Evolutionary conservation across 2,329 filamentous ascomycete species (phyloP), one percentile per base, ranked within the genome.

Genomic region (Diplodia scrobiculata): DNA sequence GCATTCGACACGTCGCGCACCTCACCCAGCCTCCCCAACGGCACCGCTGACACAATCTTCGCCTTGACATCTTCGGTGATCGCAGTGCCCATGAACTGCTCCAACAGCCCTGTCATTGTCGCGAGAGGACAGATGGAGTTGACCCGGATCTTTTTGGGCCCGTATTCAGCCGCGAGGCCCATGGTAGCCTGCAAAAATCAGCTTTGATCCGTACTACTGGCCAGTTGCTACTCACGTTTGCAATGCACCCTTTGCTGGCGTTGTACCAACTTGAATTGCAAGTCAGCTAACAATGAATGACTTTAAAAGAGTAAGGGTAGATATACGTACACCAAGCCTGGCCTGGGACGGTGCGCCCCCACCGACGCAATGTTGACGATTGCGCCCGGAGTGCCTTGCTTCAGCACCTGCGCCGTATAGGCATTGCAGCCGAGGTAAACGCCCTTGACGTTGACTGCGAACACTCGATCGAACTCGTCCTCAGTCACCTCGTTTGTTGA

Each of bases 91-190:
- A 86, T 80, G 69, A 89, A 89, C 25, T 74, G 73, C 25, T 80
- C 79, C 69, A 85, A 86, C 32, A 91, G 81, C 1, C 86, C 87
- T 0, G 89, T 92, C n/a, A 82, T 85, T 1, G 86, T 87, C 0
- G 91, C 81, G 0, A 91, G 83, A 0, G 89, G 89, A 55, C 87
- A 90, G 17, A 92, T 86, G 2, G 85, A 84, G 69, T 91, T 91
- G 72, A 92, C 88, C 0, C 89, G 84, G 70, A 93, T 91, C 70
- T 91, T 84, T 65, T 90, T 84, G 0, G 86, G 84, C 0, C 87
- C 90, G 70, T 90, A 92, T 75, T 92, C 90, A 1, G 89, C 87
- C 0, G 89, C 90, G 69, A 93, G 82, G 7, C 84, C 84, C 77
- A 87, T 87, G 2, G 86, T 88, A 13, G 85, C 86, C 71, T 74